These are phyloP conservation scores for Ogataea dorogensis DNA, from an alignment of 805 yeast genomes.

Conservation along the genomic window DNA sequence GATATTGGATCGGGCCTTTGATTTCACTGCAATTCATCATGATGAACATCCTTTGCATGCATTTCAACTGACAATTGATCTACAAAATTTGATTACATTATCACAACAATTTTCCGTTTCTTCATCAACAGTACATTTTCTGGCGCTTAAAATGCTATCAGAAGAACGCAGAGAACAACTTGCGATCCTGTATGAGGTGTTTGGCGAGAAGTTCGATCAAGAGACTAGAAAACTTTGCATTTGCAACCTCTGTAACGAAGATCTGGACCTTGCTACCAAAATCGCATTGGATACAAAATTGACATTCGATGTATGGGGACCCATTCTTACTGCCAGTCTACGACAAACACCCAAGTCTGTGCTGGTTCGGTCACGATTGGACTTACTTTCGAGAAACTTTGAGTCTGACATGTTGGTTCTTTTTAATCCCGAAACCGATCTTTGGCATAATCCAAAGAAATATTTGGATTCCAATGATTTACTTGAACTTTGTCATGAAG, in stretches of 20 bases:
- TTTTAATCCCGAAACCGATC: background rate
- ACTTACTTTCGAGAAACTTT: too few species aligned
- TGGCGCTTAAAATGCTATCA: background rate
- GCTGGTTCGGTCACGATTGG: too few species aligned
- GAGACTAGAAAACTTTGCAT: background rate
- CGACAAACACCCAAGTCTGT: too few species aligned
- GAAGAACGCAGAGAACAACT: too few species aligned
- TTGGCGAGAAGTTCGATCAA: background rate
- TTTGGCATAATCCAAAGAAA: background rate
- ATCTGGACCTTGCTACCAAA: slow-evolving; percentile 1
- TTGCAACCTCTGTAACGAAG: background rate
- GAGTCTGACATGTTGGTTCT: too few species aligned
- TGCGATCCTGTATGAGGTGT: background rate
- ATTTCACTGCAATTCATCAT: background rate
- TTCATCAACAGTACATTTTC: too few species aligned
- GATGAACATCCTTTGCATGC: too few species aligned
- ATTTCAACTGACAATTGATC: too few species aligned
- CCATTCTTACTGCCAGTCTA: too few species aligned
- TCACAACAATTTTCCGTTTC: too few species aligned
- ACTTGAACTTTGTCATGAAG: background rate
- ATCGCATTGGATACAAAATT: background rate
- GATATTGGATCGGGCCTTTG: slow-evolving; percentile 1
- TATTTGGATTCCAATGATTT: background rate
- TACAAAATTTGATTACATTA: too few species aligned
- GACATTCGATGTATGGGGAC: background rate